phyloP scores from a whole-genome alignment of 2,329 filamentous ascomycete genomes.

The Fusarium sp. region DNA sequence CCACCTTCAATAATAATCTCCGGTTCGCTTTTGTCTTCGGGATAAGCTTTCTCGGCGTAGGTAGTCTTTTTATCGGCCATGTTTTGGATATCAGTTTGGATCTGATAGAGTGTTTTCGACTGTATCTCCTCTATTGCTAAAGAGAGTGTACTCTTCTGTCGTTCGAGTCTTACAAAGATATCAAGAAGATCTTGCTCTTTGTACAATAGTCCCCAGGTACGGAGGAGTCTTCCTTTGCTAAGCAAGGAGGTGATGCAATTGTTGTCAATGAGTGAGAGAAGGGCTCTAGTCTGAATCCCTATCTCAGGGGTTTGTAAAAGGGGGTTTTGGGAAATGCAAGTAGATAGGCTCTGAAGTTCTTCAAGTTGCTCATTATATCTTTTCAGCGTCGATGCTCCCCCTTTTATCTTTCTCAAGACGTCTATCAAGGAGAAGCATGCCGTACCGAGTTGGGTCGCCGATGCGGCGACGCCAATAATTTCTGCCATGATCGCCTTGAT shows the following conservation, averaged over 20 bases:
- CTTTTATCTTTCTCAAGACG: slow-evolving; percentile 43
- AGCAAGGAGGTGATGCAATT: slow-evolving; percentile 19
- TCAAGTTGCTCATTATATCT: slow-evolving; percentile 39
- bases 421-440: slow-evolving; percentile 35
- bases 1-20: no score
- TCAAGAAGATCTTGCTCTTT: slow-evolving; percentile 34
- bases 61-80: slow-evolving; percentile 18
- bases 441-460: slow-evolving; percentile 31
- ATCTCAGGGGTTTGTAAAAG: slow-evolving; percentile 42
- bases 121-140: slow-evolving; percentile 42
- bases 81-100: neutral
- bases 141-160: slow-evolving; percentile 31
- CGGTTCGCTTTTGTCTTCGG: no score
- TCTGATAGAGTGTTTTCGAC: slow-evolving; percentile 55
- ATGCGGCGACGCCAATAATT: slow-evolving; percentile 39
- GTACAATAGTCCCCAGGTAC: neutral
- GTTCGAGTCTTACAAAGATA: slow-evolving; percentile 27
- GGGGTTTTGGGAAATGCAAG: slow-evolving; percentile 34
- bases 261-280: slow-evolving; percentile 28
- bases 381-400: slow-evolving; percentile 19
- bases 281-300: slow-evolving; percentile 16
- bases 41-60: no score
- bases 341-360: slow-evolving; percentile 36
- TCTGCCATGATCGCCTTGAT: slow-evolving; percentile 40
- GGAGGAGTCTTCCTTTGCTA: neutral